Base-by-base conservation (phyloP, 768 basidiomycete genomes). In the Amanita fuliginea region DNA sequence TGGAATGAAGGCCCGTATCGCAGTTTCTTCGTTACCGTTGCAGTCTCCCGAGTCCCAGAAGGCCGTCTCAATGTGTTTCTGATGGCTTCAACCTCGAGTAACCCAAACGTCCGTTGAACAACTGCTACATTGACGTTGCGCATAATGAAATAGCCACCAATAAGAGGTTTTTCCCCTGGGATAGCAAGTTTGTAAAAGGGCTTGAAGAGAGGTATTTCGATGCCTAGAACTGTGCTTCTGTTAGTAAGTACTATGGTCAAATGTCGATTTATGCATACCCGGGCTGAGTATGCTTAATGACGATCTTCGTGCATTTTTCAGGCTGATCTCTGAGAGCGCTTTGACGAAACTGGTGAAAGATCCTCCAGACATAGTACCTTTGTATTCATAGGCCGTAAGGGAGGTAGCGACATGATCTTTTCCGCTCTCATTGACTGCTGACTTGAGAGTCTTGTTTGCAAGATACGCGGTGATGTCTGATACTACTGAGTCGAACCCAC, bases 401-500 rank as follows among this genome's bases (percentile, higher is more conserved):
- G 87, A 88, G 1, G 68, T 60, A 6, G 74, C 78, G 58, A 0
- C 67, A 52, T 4, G 68, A 68, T 48, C 18, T 6, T 19, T 9
- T 28, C 16, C 21, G 16, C 21, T 32, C 13, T 45, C 5, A 13
- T 49, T 32, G n/a, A 52, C 22, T 1, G 59, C 59, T 8, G 67
- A 58, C 61, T 83, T 82, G 46, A 93, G 73, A 0, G 80, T 81
- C 56, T 76, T 79, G 51, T 82, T 82, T 14, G 85, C 75, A 42
- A 89, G 65, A 64, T 80, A 83, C 0, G 79, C 76, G 9, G 76
- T 64, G 39, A 85, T 61, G 59, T 96, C 91, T 3, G 82, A 78
- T 3, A 87, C 87, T 24, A 89, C 57, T 1, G 86, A 89, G 60
- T 90, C 87, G 52, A 86, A 73, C 2, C 83, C 91, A 47, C 81